Conservation (phyloP, 805 yeast species). For the Ogataea philodendri region DNA sequence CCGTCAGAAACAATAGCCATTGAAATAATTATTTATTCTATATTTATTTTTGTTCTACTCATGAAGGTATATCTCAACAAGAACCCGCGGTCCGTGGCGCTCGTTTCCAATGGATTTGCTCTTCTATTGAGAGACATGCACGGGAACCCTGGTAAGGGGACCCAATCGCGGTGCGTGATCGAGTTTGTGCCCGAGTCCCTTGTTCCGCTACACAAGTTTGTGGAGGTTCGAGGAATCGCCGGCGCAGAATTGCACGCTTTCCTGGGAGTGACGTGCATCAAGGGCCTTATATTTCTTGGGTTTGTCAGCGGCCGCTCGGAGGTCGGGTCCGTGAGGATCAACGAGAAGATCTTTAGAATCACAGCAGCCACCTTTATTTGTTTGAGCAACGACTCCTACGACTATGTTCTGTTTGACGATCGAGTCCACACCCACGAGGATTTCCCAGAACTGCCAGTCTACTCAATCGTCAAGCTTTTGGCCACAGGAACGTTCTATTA, state of each 20-base stretch:
- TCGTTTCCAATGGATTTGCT: slow-evolving; percentile 57
- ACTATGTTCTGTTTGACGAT: slow-evolving; percentile 31
- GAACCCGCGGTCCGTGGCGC: slow-evolving; percentile 66
- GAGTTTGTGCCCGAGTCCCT: slow-evolving; percentile 48
- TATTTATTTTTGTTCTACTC: slow-evolving; percentile 2
- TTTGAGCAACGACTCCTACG: slow-evolving; percentile 55
- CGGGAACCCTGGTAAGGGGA: slow-evolving; percentile 25
- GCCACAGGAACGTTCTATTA: slow-evolving; percentile 49
- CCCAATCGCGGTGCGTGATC: slow-evolving; percentile 43
- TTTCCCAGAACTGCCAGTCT: slow-evolving; percentile 37
- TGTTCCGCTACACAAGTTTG: slow-evolving; percentile 40
- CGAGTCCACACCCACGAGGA: slow-evolving; percentile 20
- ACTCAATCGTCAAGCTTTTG: slow-evolving; percentile 43
- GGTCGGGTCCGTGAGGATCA: slow-evolving; percentile 58
- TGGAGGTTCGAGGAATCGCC: slow-evolving; percentile 36
- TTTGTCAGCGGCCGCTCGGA: slow-evolving; percentile 53
- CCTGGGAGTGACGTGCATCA: slow-evolving; percentile 57
- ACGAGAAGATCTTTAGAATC: slow-evolving; percentile 52
- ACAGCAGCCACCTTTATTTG: slow-evolving; percentile 66
- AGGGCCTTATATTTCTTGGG: slow-evolving; percentile 54
- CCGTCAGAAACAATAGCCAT: slow-evolving; percentile 23
- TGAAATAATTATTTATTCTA: slow-evolving; percentile 2
- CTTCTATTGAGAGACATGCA: slow-evolving; percentile 54
- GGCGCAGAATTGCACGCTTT: slow-evolving; percentile 43
- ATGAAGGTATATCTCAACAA: slow-evolving; percentile 66